phyloP scores from a whole-genome alignment of 2,329 filamentous ascomycete species.

The Penicillium sp. region DNA sequence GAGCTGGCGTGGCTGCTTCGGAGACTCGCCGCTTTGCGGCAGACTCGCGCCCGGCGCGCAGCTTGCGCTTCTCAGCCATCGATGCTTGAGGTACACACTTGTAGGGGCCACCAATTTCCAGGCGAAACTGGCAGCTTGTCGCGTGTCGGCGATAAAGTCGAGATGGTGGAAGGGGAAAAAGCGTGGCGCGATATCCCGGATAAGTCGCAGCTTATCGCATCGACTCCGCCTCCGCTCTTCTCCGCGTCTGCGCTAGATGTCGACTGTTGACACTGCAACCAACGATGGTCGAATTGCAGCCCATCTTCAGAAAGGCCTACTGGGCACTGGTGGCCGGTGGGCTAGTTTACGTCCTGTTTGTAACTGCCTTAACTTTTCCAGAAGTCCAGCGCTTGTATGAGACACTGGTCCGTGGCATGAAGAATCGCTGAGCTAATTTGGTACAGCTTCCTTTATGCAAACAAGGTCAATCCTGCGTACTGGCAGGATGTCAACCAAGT shows the following conservation, averaged over 20 bases:
- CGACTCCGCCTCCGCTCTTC: conserved; percentile 11
- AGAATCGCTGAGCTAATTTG: not conserved
- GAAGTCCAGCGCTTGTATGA: conserved; percentile 79
- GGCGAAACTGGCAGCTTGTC: not conserved
- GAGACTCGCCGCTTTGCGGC: conserved; percentile 47
- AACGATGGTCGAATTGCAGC: conserved; percentile 43
- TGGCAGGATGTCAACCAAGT: conserved; percentile 75
- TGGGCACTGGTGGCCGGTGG: conserved; percentile 62
- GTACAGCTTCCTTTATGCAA: conserved; percentile 77
- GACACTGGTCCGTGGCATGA: not conserved
- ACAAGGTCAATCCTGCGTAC: conserved; percentile 72
- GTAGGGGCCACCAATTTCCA: not conserved
- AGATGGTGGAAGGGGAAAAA: conserved; percentile 21
- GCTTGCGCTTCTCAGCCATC: conserved; percentile 49
- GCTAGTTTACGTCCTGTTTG: conserved; percentile 65
- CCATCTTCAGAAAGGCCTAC: conserved; percentile 56
- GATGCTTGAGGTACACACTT: not conserved
- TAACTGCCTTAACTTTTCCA: conserved; percentile 68
- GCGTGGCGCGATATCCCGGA: conserved; percentile 16
- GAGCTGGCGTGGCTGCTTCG: conserved; percentile 38
- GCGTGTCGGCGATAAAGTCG: not conserved
- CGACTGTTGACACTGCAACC: conserved; percentile 1
- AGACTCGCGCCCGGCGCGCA: conserved; percentile 48
- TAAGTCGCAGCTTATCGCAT: conserved; percentile 9
- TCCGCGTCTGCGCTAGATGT: not conserved